Percentiles rank a stretch among this genome's conserved stretches.
Evolutionary conservation across 139 green algal genomes (phyloP).

Genomic region (Closterium sp.): DNA sequence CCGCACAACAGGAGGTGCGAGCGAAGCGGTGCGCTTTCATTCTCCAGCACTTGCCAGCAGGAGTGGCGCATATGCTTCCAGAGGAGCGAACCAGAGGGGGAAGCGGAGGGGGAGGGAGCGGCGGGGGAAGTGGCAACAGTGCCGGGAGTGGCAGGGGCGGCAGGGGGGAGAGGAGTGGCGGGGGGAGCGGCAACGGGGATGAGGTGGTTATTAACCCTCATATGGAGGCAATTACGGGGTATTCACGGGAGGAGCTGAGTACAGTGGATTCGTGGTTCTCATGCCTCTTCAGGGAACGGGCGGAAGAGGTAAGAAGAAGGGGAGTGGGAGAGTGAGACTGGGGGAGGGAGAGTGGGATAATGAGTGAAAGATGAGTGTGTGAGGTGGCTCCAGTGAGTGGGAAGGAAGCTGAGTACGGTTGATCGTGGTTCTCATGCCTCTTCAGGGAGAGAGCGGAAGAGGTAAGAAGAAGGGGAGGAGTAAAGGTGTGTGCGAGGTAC

Average conservation of each 20-base stretch:
- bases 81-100: not conserved
- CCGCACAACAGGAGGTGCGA: too few relatives aligned
- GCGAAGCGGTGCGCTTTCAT: too few relatives aligned
- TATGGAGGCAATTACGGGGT: constrained; percentile 23
- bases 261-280: not conserved
- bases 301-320: not conserved
- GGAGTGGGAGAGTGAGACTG: too few relatives aligned
- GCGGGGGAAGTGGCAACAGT: too few relatives aligned
- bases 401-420: not conserved
- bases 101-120: not conserved
- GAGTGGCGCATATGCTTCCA: not conserved
- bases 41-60: too few relatives aligned
- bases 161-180: too few relatives aligned
- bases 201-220: constrained; percentile 20
- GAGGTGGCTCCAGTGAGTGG: not conserved
- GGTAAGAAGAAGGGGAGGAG: too few relatives aligned
- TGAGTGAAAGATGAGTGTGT: not conserved
- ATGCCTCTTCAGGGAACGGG: not conserved
- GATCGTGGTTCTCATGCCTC: not conserved
- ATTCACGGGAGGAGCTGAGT: constrained; percentile 11
- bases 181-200: not conserved
- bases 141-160: not conserved
- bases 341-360: not conserved
- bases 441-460: not conserved
- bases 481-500: not conserved